A percentile compares a stretch with the other conserved stretches of the same genome.
phyloP scores from a whole-genome alignment of 1,139 yeast species.

The Nadsonia commutata region DNA sequence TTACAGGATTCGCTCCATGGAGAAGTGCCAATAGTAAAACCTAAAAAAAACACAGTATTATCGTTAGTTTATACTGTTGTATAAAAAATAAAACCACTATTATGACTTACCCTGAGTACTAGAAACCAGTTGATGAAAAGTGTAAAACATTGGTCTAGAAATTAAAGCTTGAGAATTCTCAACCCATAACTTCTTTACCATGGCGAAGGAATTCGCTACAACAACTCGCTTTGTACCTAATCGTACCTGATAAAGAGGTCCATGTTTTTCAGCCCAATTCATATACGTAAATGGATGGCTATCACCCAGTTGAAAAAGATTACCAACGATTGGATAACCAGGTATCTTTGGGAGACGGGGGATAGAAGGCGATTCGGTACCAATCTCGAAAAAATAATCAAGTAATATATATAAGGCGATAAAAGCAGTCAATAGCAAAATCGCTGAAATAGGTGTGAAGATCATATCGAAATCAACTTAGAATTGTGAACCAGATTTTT shows the following conservation, averaged over 20 bases:
- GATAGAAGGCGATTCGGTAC: slow-evolving; percentile 16
- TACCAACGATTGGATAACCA: slow-evolving; percentile 39
- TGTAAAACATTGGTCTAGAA: slow-evolving; percentile 52
- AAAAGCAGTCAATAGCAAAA: not conserved
- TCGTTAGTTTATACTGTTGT: too few species aligned
- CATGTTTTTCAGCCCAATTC: slow-evolving; percentile 33
- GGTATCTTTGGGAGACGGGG: slow-evolving; percentile 30
- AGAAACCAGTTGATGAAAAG: slow-evolving; percentile 56
- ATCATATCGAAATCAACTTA: not conserved
- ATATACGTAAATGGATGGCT: slow-evolving; percentile 40
- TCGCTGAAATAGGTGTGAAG: not conserved
- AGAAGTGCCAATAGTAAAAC: slow-evolving; percentile 60
- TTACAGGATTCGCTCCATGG: slow-evolving; percentile 46
- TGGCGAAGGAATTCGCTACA: slow-evolving; percentile 48
- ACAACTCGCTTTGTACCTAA: slow-evolving; percentile 43
- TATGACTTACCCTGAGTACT: slow-evolving; percentile 35
- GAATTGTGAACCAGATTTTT: not conserved
- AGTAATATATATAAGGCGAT: slow-evolving; percentile 3
- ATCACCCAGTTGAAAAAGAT: slow-evolving; percentile 30
- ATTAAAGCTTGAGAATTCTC: slow-evolving; percentile 38
- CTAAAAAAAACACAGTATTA: not conserved
- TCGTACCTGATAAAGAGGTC: slow-evolving; percentile 45
- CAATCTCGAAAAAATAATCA: slow-evolving; percentile 9
- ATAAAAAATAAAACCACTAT: too few species aligned
- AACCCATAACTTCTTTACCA: slow-evolving; percentile 41